phyloP scores from a whole-genome alignment of 2,329 filamentous ascomycete species.

The Cladosporium colombiae region DNA sequence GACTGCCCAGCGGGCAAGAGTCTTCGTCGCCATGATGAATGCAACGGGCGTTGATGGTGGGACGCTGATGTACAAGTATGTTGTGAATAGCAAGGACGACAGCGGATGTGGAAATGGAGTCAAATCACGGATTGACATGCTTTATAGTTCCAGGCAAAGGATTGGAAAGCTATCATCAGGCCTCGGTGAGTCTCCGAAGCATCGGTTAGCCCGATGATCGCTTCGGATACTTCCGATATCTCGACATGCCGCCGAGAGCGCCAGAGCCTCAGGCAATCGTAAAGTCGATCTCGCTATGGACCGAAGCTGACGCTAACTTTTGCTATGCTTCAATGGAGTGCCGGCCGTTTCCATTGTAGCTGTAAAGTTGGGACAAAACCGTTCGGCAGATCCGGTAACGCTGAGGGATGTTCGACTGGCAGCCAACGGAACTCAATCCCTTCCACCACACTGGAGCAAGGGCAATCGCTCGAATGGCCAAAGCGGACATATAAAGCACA shows the following conservation, averaged over 20 bases:
- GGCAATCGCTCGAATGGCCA: not conserved
- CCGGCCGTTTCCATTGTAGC: too few species aligned
- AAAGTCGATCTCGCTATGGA: not conserved
- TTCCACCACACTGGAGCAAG: not conserved
- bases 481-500: not conserved
- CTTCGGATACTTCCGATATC: not conserved
- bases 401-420: not conserved
- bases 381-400: not conserved
- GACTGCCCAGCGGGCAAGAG: constrained; percentile 50
- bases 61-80: not conserved
- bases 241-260: not conserved
- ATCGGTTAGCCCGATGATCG: not conserved
- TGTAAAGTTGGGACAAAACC: not conserved
- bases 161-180: not conserved
- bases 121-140: not conserved
- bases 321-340: not conserved
- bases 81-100: too few species aligned
- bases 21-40: constrained; percentile 46
- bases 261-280: not conserved
- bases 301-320: not conserved
- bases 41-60: not conserved
- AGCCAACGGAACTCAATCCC: not conserved
- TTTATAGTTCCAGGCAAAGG: not conserved
- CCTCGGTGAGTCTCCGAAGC: not conserved
- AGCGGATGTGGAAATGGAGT: not conserved